Conservation (phyloP, 345 rosid genomes). For the Populus alba region DNA sequence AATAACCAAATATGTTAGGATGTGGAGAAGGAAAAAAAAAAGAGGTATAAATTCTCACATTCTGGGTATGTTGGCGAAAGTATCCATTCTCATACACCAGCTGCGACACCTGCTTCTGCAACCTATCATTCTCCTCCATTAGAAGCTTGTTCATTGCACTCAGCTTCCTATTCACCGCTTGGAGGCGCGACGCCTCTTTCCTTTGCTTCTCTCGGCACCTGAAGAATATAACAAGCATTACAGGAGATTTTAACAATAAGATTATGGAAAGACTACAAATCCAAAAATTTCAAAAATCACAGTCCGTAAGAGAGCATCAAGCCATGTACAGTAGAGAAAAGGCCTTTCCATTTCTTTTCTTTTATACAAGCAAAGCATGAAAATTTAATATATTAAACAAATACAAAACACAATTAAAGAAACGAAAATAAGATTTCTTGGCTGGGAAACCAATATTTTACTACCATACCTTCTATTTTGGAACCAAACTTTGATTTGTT, state of each 20-base stretch:
- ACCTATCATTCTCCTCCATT: slow-evolving; percentile 99
- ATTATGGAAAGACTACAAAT: neutral
- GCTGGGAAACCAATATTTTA: neutral
- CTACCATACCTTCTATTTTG: slow-evolving; percentile 82
- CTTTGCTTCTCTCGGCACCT: slow-evolving; percentile 99
- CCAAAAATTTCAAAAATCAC: neutral
- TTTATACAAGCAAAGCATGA: neutral
- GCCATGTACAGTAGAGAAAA: neutral
- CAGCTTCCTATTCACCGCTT: slow-evolving; percentile 92
- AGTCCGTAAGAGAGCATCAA: neutral
- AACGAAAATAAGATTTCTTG: neutral
- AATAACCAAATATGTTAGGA: neutral
- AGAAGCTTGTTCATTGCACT: slow-evolving; percentile 98
- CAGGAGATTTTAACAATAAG: neutral
- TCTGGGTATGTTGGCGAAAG: slow-evolving; percentile 93
- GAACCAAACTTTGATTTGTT: slow-evolving; percentile 99
- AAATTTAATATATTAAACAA: neutral
- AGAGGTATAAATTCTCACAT: slow-evolving; percentile 37
- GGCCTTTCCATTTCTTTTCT: neutral
- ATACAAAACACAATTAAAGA: neutral
- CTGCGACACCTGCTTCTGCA: slow-evolving; percentile 98
- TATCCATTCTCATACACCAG: slow-evolving; percentile 96
- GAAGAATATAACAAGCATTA: slow-evolving; percentile 16
- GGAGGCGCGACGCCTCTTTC: slow-evolving; percentile 97
- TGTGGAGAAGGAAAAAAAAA: neutral